These are phyloP conservation scores for Bipolaris bicolor DNA, from an alignment of 2,329 filamentous ascomycete species.

Conservation along the genomic window DNA sequence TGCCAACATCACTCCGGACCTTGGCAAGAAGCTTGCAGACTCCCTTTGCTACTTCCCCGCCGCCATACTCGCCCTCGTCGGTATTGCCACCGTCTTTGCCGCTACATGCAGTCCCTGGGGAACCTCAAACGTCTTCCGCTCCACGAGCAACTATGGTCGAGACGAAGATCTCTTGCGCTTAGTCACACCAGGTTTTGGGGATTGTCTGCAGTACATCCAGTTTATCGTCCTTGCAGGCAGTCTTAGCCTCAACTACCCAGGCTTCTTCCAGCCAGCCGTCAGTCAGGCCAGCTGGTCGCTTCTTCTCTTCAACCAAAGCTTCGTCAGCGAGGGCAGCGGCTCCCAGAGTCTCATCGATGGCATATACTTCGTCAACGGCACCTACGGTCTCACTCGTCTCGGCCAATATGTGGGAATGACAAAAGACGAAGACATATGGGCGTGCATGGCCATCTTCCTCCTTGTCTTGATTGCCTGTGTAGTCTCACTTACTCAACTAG, in stretches of 20 bases:
- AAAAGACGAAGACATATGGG: conserved; percentile 81
- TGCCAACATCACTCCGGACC: conserved; percentile 80
- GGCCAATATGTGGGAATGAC: conserved; percentile 84
- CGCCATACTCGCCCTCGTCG: conserved; percentile 78
- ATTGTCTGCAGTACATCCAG: conserved; percentile 96
- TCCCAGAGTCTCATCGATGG: conserved; percentile 77
- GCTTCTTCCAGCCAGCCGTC: conserved; percentile 89
- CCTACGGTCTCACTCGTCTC: conserved; percentile 78
- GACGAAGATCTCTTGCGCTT: conserved; percentile 90
- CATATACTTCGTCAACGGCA: conserved; percentile 80
- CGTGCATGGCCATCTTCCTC: conserved; percentile 91
- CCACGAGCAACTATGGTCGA: conserved; percentile 97
- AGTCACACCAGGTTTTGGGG: conserved; percentile 93
- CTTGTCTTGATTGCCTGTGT: conserved; percentile 74
- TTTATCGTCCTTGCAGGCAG: conserved; percentile 89
- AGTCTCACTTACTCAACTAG: conserved; percentile 73
- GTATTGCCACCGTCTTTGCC: conserved; percentile 80
- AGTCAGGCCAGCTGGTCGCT: conserved; percentile 88
- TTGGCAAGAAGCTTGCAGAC: conserved; percentile 72
- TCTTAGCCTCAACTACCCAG: conserved; percentile 85
- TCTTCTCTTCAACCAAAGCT: conserved; percentile 91
- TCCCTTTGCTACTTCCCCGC: conserved; percentile 78
- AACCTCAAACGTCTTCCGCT: conserved; percentile 85
- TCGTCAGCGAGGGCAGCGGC: conserved; percentile 72
- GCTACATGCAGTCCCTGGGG: conserved; percentile 94